Evolutionary conservation across 768 basidiomycete genomes (phyloP).

Genomic region (Boletales sp.): DNA sequence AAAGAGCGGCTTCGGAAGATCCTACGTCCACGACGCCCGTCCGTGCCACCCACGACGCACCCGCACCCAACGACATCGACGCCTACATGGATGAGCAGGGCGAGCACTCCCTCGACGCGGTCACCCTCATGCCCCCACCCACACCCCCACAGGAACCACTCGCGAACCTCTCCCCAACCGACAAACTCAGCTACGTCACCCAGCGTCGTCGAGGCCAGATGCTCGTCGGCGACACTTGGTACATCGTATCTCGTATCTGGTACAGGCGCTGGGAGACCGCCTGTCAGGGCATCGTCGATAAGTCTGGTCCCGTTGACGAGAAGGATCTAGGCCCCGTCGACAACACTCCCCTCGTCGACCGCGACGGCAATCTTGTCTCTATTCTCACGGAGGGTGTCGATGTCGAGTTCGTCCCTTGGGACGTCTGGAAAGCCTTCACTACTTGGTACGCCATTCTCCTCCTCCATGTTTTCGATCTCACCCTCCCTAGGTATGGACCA

Average conservation of each 20-base stretch:
- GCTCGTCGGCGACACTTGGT: conserved; percentile 73
- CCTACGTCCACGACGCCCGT: conserved; percentile 1
- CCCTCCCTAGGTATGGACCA: conserved; percentile 66
- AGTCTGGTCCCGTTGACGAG: conserved; percentile 60
- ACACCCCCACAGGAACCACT: conserved; percentile 21
- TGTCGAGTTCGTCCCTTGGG: conserved; percentile 70
- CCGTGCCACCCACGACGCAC: conserved; percentile 17
- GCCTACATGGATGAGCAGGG: conserved; percentile 62
- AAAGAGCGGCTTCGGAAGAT: conserved; percentile 75
- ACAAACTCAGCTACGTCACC: conserved; percentile 53
- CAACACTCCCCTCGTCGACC: conserved; percentile 63
- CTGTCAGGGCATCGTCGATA: conserved; percentile 64
- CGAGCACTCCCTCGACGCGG: conserved; percentile 27
- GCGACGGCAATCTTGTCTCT: conserved; percentile 41
- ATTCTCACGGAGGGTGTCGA: conserved; percentile 60
- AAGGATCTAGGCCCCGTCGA: conserved; percentile 70
- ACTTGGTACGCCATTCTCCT: conserved; percentile 44
- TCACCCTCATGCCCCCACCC: conserved; percentile 25
- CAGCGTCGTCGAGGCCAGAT: conserved; percentile 46
- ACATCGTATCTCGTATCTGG: conserved; percentile 68
- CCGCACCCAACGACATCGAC: conserved; percentile 55
- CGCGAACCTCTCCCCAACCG: conserved; percentile 31
- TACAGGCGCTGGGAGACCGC: conserved; percentile 73
- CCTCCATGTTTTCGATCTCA: neutral
- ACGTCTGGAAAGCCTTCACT: conserved; percentile 65